Evolutionary conservation across 352 stramenopile species (phyloP).

Genomic region (Phytophthora fragariaefolia): DNA sequence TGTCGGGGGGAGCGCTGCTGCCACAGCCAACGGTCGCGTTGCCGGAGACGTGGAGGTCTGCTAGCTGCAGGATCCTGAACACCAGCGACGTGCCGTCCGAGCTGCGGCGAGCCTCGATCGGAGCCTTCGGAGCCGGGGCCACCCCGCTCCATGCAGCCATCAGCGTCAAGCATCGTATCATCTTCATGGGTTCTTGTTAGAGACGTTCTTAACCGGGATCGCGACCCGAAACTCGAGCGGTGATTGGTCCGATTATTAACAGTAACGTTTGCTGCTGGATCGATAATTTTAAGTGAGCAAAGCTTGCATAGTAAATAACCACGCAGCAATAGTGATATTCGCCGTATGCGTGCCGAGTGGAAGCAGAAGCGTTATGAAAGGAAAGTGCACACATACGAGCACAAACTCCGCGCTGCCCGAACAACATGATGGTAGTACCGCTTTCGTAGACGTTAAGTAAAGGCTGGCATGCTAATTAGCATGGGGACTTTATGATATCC

Average conservation of each 20-base stretch:
- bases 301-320: too few species aligned
- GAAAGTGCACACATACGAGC: too few species aligned
- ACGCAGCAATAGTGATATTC: too few species aligned
- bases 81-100: conserved; percentile 29
- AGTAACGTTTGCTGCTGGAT: too few species aligned
- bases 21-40: conserved; percentile 41
- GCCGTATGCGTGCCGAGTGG: too few species aligned
- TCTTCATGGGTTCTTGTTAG: too few species aligned
- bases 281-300: too few species aligned
- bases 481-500: background rate
- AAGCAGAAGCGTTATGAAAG: too few species aligned
- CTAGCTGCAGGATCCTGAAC: conserved; percentile 67
- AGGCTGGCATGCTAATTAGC: background rate
- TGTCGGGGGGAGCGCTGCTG: conserved; percentile 18
- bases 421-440: background rate
- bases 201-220: too few species aligned
- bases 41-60: conserved; percentile 60
- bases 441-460: background rate
- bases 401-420: too few species aligned
- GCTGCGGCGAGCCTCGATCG: conserved; percentile 28
- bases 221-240: too few species aligned
- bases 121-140: conserved; percentile 20
- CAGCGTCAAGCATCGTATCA: background rate
- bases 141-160: background rate
- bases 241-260: too few species aligned